Evolutionary conservation across 352 stramenopile species (phyloP), one percentile per base, ranked within the genome.

Genomic region (Globisporangium takayamanum): DNA sequence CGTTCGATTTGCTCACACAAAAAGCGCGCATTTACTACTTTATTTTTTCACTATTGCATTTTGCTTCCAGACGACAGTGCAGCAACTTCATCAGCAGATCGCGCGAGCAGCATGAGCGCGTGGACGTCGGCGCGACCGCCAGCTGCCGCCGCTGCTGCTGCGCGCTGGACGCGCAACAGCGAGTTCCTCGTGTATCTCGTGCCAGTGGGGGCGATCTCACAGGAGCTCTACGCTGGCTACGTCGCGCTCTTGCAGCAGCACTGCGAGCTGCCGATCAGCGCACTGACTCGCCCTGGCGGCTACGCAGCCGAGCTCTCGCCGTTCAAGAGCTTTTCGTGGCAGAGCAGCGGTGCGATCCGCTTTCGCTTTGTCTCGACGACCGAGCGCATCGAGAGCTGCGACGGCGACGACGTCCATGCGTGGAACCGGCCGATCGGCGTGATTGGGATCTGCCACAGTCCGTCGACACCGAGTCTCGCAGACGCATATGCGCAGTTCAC

Each of bases 171-270:
- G 66, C 76, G 79, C 46, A 76, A 72, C 57, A 64, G 73, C 50
- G 72, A 92, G 72, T 78, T 92, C 54, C 81, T 94, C 59, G 79
- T 94, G 57, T 94, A 94, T 63, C 66, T 92, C 44, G 79, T 88
- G 46, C 84, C 84, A 11, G 80, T 92, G 47, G 84, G 84, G 8
- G 71, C 66, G 53, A 87, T 91, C 55, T 73, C 84, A 3, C 20
- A 58, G 14, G 72, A 89, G 52, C 62, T 82, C 30, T 90, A 87
- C 64, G 68, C 74, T 16, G 59, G 60, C 36, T 91, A 91, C 63
- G 62, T 78, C 59, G 68, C 58, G 20, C 76, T 94, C 16, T 70
- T 94, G 48, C 79, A 80, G 51, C 50, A 50, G 10, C 69, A 89
- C 59, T 59, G 66, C 51, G 72, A 77, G 44, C 70, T 92, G 18